Evolutionary conservation across 345 rosid genomes (phyloP).

Genomic region (Lepidium africanum): DNA sequence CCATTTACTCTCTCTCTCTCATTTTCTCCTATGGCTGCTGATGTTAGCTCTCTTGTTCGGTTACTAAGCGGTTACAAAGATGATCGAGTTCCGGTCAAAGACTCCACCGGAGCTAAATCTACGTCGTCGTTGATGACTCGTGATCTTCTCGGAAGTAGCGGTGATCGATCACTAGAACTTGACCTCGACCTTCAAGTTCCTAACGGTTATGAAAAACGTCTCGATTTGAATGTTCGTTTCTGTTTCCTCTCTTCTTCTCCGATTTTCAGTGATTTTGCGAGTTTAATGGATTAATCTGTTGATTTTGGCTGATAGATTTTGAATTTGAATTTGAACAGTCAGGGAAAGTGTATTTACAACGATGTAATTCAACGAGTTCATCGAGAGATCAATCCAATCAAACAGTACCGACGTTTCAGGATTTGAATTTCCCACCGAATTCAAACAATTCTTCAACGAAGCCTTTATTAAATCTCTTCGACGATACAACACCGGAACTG

Average conservation of each 20-base stretch:
- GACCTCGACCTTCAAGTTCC: slow-evolving; percentile 93
- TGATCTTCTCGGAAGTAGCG: slow-evolving; percentile 54
- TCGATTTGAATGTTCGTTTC: slow-evolving; percentile 66
- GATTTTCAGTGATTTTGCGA: not conserved
- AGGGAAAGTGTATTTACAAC: slow-evolving; percentile 70
- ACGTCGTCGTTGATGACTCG: slow-evolving; percentile 51
- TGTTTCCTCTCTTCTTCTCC: slow-evolving; percentile 3
- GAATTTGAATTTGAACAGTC: slow-evolving; percentile 46
- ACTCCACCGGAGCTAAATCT: slow-evolving; percentile 31
- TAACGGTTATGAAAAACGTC: slow-evolving; percentile 79
- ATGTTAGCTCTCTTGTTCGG: slow-evolving; percentile 45
- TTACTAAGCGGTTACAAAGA: slow-evolving; percentile 41
- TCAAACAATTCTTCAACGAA: slow-evolving; percentile 16
- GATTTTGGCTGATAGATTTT: not conserved
- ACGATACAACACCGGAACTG: slow-evolving; percentile 38
- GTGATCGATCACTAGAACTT: slow-evolving; percentile 52
- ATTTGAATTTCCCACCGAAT: slow-evolving; percentile 55
- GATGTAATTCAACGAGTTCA: slow-evolving; percentile 48
- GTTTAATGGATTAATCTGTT: not conserved
- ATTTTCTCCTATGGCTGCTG: slow-evolving; percentile 44
- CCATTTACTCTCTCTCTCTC: not conserved
- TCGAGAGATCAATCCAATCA: slow-evolving; percentile 38
- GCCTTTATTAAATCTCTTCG: slow-evolving; percentile 42
- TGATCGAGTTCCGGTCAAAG: slow-evolving; percentile 30
- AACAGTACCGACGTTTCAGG: slow-evolving; percentile 50